Evolutionary conservation across 2,329 filamentous ascomycete species (phyloP).

Genomic region (Byssochlamys sp.): DNA sequence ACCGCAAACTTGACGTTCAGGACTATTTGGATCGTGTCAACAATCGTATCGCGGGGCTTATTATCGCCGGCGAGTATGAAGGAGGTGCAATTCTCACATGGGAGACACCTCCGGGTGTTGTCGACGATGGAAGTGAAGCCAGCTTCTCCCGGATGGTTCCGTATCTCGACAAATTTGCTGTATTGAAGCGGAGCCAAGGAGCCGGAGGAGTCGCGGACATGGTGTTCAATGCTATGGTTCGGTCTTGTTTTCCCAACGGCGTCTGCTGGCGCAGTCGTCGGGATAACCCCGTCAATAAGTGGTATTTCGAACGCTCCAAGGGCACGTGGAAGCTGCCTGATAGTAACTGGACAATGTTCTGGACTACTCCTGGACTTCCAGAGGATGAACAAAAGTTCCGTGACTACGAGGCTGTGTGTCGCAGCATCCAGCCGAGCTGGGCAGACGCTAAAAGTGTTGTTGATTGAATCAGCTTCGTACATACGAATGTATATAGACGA

Average conservation of each 20-base stretch:
- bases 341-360: constrained; percentile 97
- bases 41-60: constrained; percentile 74
- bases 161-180: constrained; percentile 95
- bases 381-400: constrained; percentile 45
- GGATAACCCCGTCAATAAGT: constrained; percentile 94
- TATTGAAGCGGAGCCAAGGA: constrained; percentile 77
- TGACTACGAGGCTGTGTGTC: constrained; percentile 69
- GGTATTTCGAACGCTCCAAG: constrained; percentile 88
- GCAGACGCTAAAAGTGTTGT: constrained; percentile 39
- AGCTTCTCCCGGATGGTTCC: constrained; percentile 62
- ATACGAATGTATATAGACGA: not conserved
- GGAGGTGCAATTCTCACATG: constrained; percentile 90
- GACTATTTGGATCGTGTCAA: constrained; percentile 76
- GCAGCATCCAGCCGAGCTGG: constrained; percentile 45
- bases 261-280: constrained; percentile 87
- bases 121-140: constrained; percentile 44
- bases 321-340: constrained; percentile 72
- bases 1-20: constrained; percentile 68
- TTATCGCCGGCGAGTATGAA: constrained; percentile 93
- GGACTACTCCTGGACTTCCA: constrained; percentile 66
- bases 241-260: constrained; percentile 74
- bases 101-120: constrained; percentile 62
- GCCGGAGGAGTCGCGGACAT: constrained; percentile 89
- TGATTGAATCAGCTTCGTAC: constrained; percentile 36
- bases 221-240: constrained; percentile 91